phyloP scores from a whole-genome alignment of 495 filamentous ascomycete genomes.

The Daldinia loculata region DNA sequence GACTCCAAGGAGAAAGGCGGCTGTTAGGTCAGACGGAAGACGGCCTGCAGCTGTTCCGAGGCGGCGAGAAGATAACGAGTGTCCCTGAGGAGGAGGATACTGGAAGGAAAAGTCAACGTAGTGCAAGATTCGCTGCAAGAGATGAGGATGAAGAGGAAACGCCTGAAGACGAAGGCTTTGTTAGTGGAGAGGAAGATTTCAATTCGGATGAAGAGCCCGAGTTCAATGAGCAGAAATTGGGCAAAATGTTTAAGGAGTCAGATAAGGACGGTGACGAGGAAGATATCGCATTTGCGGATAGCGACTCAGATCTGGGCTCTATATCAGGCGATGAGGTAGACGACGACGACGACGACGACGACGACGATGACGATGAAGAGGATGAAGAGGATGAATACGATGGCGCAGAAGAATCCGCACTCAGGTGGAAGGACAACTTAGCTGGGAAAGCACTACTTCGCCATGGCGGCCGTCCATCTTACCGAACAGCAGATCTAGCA shows the following conservation, averaged over 20 bases:
- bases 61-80: slow-evolving; percentile 72
- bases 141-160: slow-evolving; percentile 64
- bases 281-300: slow-evolving; percentile 88
- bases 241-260: slow-evolving; percentile 60
- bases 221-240: slow-evolving; percentile 64
- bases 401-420: slow-evolving; percentile 71
- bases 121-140: slow-evolving; percentile 69
- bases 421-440: slow-evolving; percentile 89
- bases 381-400: slow-evolving; percentile 60
- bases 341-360: slow-evolving; percentile 56
- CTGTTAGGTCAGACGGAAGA: slow-evolving; percentile 83
- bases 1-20: slow-evolving; percentile 81
- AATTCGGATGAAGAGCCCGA: slow-evolving; percentile 63
- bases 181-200: slow-evolving; percentile 67
- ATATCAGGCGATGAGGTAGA: slow-evolving; percentile 77
- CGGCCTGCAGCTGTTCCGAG: slow-evolving; percentile 83
- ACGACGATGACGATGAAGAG: slow-evolving; percentile 41
- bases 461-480: slow-evolving; percentile 72
- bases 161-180: slow-evolving; percentile 67
- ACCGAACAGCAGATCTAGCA: slow-evolving; percentile 80
- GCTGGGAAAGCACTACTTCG: slow-evolving; percentile 75
- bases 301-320: slow-evolving; percentile 94
- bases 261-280: slow-evolving; percentile 58
- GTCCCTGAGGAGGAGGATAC: slow-evolving; percentile 67
- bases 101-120: slow-evolving; percentile 76